These are phyloP conservation scores for Epichloe aotearoae DNA, from an alignment of 2,329 filamentous ascomycete genomes.

Conservation along the genomic window DNA sequence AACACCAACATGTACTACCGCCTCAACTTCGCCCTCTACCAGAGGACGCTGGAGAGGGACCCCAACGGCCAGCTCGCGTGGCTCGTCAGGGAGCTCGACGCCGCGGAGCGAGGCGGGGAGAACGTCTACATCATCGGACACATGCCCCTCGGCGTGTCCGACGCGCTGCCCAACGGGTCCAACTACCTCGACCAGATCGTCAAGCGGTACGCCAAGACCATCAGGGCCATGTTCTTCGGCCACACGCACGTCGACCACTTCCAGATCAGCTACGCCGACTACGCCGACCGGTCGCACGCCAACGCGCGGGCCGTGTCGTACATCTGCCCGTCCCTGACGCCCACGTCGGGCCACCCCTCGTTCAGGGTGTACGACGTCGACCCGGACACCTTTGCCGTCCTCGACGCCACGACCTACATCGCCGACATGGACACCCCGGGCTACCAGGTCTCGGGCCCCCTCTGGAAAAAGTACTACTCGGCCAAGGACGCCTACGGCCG, in stretches of 20 bases:
- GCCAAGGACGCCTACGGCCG: slow-evolving; percentile 38
- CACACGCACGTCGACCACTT: slow-evolving; percentile 45
- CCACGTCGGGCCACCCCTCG: slow-evolving; percentile 38
- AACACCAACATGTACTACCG: slow-evolving; percentile 48
- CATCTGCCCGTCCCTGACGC: slow-evolving; percentile 38
- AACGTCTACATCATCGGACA: slow-evolving; percentile 44
- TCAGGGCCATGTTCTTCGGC: slow-evolving; percentile 42
- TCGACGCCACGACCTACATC: slow-evolving; percentile 41
- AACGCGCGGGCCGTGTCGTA: slow-evolving; percentile 36
- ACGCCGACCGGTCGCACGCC: slow-evolving; percentile 23
- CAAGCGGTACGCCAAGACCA: slow-evolving; percentile 36
- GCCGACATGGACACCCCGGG: slow-evolving; percentile 32
- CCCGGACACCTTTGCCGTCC: slow-evolving; percentile 38
- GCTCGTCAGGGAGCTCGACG: slow-evolving; percentile 38
- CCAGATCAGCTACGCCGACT: slow-evolving; percentile 39
- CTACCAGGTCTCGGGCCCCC: slow-evolving; percentile 28
- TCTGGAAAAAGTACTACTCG: slow-evolving; percentile 41
- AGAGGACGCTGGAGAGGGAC: slow-evolving; percentile 32
- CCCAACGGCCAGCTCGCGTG: slow-evolving; percentile 38
- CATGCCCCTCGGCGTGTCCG: slow-evolving; percentile 35
- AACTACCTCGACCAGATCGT: slow-evolving; percentile 39
- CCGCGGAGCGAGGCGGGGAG: slow-evolving; percentile 35
- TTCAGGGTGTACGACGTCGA: slow-evolving; percentile 46
- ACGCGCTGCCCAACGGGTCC: slow-evolving; percentile 37
- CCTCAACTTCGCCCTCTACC: slow-evolving; percentile 43